Conservation (phyloP, 2,329 filamentous ascomycete genomes). For the Diaporthe sp. region DNA sequence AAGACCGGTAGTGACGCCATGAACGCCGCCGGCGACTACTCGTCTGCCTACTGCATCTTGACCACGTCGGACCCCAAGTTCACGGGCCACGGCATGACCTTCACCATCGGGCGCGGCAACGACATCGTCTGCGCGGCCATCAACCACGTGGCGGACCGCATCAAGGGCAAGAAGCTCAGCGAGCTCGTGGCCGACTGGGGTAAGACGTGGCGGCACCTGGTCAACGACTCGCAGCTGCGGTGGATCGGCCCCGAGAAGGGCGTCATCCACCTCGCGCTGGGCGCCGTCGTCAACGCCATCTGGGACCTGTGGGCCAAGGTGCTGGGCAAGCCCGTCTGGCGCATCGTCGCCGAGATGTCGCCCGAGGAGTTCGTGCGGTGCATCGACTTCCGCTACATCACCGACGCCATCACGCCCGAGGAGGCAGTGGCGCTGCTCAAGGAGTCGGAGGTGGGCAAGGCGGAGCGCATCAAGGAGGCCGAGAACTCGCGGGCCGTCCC, state of each 20-base stretch:
- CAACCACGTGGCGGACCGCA: slow-evolving; percentile 80
- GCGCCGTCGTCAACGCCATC: slow-evolving; percentile 89
- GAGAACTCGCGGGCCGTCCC: slow-evolving; percentile 82
- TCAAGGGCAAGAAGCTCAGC: slow-evolving; percentile 81
- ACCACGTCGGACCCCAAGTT: slow-evolving; percentile 78
- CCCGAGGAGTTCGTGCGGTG: slow-evolving; percentile 89
- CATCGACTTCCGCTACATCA: slow-evolving; percentile 96
- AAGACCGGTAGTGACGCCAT: slow-evolving; percentile 98
- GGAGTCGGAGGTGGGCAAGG: slow-evolving; percentile 76
- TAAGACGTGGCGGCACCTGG: slow-evolving; percentile 91
- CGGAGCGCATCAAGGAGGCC: slow-evolving; percentile 79
- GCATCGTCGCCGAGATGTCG: slow-evolving; percentile 89
- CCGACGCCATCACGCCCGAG: slow-evolving; percentile 89
- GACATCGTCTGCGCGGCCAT: slow-evolving; percentile 93
- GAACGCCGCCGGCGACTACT: slow-evolving; percentile 95
- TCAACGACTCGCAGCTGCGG: slow-evolving; percentile 88
- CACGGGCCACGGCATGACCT: slow-evolving; percentile 86
- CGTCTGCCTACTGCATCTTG: slow-evolving; percentile 93
- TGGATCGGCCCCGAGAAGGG: slow-evolving; percentile 97
- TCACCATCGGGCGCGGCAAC: slow-evolving; percentile 91
- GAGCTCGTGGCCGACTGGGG: slow-evolving; percentile 87
- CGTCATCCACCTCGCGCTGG: slow-evolving; percentile 91
- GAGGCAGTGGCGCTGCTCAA: slow-evolving; percentile 83
- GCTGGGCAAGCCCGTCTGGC: slow-evolving; percentile 90
- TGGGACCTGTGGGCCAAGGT: slow-evolving; percentile 97